Base-by-base conservation (phyloP, 2,329 filamentous ascomycete genomes). In the Colletotrichum godetiae region DNA sequence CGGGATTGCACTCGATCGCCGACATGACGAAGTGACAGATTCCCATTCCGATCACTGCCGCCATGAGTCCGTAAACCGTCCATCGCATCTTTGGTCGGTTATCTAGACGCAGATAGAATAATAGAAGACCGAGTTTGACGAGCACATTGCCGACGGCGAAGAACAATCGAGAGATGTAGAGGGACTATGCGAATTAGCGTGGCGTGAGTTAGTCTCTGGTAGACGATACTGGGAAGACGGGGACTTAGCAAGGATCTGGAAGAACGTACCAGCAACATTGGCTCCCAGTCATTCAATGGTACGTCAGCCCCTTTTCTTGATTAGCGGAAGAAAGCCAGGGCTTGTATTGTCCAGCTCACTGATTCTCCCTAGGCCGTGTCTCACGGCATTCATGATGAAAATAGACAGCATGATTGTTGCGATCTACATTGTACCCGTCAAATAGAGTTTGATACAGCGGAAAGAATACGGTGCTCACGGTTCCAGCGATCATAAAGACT, bases 71-170 rank as follows among this genome's bases (percentile, higher is more conserved):
- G 8, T 63, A 59, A 3, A 68, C 67, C 8, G 58, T 33, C 67
- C 58, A 62, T n/a, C 67, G 49, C 67, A 68, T 68, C 58, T 22
- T 56, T 12, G 52, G 58, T 24, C 67, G 58, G n/a, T 68, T 62
- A 15, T 68, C 67, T 19, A 68, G 58, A 6, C 67, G 58, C 33
- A 68, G 7, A 22, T 68, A 68, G n/a, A 68, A 68, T 15, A 68
- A 27, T 12, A 68, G 59, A 27, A 68, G 59, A 5, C 56, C 67
- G 27, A 68, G 27, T 27, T 68, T 68, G 33, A 68, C 59, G 15
- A 68, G 24, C 24, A 63, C 15, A 49, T 63, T 68, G 19, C 58
- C 46, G 24, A 68, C n/a, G 7, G 67, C 46, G 29, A 63, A 68
- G 8, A 68, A 24, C 7, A 63, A 19, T 42, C 67, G 22, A 5